These are phyloP conservation scores for Trichodelitschia bisporula DNA, from an alignment of 495 filamentous ascomycete species.

Conservation along the genomic window DNA sequence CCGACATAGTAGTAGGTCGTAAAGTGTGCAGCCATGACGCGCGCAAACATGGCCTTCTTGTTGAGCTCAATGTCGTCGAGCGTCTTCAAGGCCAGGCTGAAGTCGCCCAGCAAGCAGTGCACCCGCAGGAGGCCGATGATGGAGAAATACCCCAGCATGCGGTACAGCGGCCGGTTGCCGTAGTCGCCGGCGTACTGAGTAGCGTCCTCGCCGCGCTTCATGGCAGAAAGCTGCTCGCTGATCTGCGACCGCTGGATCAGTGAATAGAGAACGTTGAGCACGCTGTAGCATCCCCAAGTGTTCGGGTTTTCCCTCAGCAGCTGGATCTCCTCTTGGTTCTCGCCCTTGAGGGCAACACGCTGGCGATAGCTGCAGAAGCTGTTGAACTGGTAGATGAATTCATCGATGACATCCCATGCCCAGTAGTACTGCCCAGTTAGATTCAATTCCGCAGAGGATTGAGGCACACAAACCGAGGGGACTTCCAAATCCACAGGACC, in stretches of 20 bases:
- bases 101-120: constrained; percentile 90
- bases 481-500: constrained; percentile 91
- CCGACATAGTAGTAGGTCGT: constrained; percentile 99
- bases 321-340: constrained; percentile 71
- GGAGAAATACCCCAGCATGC: constrained; percentile 97
- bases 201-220: constrained; percentile 80
- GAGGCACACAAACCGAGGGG: constrained; percentile 39
- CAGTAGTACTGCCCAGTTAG: constrained; percentile 60
- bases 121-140: constrained; percentile 93
- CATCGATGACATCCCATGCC: constrained; percentile 99
- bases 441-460: background rate
- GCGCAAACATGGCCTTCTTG: constrained; percentile 99
- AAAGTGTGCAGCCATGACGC: constrained; percentile 98
- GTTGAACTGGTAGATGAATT: constrained; percentile 99
- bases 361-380: constrained; percentile 93
- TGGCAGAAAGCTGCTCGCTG: constrained; percentile 82
- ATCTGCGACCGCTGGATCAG: constrained; percentile 96
- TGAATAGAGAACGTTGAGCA: constrained; percentile 97
- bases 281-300: constrained; percentile 98
- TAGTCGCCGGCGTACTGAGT: constrained; percentile 75
- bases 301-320: constrained; percentile 89
- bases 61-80: constrained; percentile 98
- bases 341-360: constrained; percentile 60
- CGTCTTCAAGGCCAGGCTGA: constrained; percentile 92
- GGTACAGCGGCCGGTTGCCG: constrained; percentile 73